phyloP scores from a whole-genome alignment of 306 rosid species.

The Ormosia semicastrata region DNA sequence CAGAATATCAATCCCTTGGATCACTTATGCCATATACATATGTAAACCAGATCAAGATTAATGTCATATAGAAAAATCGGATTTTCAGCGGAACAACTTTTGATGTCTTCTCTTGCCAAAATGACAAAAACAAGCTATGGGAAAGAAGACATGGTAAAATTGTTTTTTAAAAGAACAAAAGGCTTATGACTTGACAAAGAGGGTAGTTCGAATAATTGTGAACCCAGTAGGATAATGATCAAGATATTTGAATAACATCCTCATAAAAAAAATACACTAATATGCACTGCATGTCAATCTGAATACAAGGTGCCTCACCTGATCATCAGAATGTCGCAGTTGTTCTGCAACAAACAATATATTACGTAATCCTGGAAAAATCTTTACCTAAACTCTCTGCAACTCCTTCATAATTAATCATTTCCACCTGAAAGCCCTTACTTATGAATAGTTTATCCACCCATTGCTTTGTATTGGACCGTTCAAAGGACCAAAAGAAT shows the following conservation, averaged over 20 bases:
- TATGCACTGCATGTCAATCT: too few species aligned
- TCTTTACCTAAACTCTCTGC: too few species aligned
- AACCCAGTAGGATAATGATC: not conserved
- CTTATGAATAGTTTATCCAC: constrained; percentile 67
- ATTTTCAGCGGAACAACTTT: not conserved
- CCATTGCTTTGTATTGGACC: constrained; percentile 53
- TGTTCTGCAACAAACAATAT: too few species aligned
- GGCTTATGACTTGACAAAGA: not conserved
- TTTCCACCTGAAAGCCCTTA: constrained; percentile 71
- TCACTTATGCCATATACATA: not conserved
- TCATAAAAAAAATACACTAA: too few species aligned
- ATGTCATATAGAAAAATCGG: not conserved
- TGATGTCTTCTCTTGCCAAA: not conserved
- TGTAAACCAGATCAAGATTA: not conserved
- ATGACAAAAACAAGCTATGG: not conserved
- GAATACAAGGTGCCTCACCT: too few species aligned
- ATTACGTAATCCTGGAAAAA: too few species aligned
- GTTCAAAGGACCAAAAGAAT: too few species aligned
- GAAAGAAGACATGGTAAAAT: not conserved
- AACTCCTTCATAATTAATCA: constrained; percentile 46
- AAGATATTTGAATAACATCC: not conserved
- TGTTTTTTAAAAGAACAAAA: not conserved
- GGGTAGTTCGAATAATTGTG: not conserved
- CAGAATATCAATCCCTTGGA: constrained; percentile 5
- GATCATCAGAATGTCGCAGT: too few species aligned